Base-by-base conservation (phyloP, 1,284 basidiomycete species). In the Chondrostereum purpureum region DNA sequence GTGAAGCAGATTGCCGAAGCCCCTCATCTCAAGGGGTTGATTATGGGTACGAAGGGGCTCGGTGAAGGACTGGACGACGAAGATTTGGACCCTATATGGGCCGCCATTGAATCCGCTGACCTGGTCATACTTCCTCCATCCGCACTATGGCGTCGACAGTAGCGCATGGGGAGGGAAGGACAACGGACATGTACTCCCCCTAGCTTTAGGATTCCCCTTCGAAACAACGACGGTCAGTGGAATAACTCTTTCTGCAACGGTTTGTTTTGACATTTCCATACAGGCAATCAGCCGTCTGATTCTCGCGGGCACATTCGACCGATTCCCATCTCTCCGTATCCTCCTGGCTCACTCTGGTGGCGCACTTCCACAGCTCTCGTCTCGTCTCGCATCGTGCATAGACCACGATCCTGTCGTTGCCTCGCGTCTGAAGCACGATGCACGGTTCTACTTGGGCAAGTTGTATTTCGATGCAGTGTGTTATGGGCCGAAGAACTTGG, bases 341-440 rank as follows among this genome's bases (percentile, higher is more conserved):
- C 73, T 92, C 13, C 78, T 91, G 48, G 90, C 89, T 1, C 90
- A 92, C 61, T 89, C 88, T 1, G 89, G 88, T 24, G 90, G 88
- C 5, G 81, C 85, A 1, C 73, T 92, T 23, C 83, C 89, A 20
- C 80, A 81, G 48, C 71, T 92, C 17, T 90, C 84, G 8, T 90
- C 88, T 17, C 79, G 90, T 16, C 70, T 92, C 27, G 83, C 88
- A 0, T 88, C 83, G 6, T 92, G 89, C 58, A 82, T 92, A 50
- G 73, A 77, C 46, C 90, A 92, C 57, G 90, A 92, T 58, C 88
- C 88, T 1, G 61, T 81, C 48, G 85, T 90, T 34, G 78, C 83
- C 19, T 73, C 75, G 3, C 72, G 88, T 24, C 69, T 92, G 39
- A 68, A 80, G 57, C 83, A 90, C 59, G 88, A 92, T 58, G 86